Evolutionary conservation across 345 rosid species (phyloP).

Genomic region (Kernera saxatilis): DNA sequence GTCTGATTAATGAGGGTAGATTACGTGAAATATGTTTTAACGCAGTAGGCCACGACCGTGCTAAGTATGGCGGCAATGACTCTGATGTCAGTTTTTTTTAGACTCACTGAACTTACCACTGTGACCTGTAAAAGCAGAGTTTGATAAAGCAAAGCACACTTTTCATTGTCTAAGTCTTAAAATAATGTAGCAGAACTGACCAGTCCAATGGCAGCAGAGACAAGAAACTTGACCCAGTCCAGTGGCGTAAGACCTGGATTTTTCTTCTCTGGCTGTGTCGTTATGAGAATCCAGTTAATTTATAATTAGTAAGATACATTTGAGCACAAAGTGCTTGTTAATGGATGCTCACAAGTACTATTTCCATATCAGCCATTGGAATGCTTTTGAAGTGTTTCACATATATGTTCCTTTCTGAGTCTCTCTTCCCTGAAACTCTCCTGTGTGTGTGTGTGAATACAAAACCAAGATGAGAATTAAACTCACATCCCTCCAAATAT

Average conservation of each 20-base stretch:
- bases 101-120: conserved; percentile 51
- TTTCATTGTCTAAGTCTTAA: background rate
- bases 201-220: conserved; percentile 69
- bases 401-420: conserved; percentile 46
- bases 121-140: conserved; percentile 38
- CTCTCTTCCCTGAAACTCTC: conserved; percentile 34
- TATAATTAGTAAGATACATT: background rate
- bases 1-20: background rate
- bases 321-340: background rate
- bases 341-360: conserved; percentile 64
- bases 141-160: background rate
- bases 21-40: conserved; percentile 70
- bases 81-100: conserved; percentile 56
- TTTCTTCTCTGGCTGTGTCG: conserved; percentile 74
- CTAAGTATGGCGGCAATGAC: conserved; percentile 60
- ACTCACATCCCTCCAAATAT: background rate
- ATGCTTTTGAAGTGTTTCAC: conserved; percentile 79
- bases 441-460: conserved; percentile 29
- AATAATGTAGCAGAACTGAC: conserved; percentile 34
- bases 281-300: background rate
- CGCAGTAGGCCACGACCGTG: conserved; percentile 58
- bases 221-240: conserved; percentile 87
- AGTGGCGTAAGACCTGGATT: conserved; percentile 81
- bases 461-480: background rate
- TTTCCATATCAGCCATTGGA: conserved; percentile 92